Conservation (phyloP, 1,284 basidiomycete genomes). For the Moesziomyces parantarcticus region DNA sequence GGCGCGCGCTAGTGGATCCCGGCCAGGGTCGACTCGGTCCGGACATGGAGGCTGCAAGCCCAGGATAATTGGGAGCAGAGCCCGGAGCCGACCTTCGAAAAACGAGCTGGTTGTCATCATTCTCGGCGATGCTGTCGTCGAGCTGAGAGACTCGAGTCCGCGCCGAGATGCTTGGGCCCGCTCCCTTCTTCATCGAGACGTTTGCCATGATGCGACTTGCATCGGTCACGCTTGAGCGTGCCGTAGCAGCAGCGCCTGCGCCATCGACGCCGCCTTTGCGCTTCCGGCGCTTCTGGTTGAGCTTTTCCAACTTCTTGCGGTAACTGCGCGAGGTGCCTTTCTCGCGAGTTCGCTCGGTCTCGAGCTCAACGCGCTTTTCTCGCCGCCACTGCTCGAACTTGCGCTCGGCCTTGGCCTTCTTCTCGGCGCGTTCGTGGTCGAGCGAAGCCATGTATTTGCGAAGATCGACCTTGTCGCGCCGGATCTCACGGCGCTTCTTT, state of each 20-base stretch:
- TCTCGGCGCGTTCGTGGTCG: constrained; percentile 4
- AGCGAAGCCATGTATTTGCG: constrained; percentile 23
- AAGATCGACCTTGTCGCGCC: constrained; percentile 28
- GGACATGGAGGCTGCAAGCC: constrained; percentile 15
- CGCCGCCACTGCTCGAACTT: constrained; percentile 15
- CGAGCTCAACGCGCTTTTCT: constrained; percentile 10
- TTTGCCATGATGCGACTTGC: constrained; percentile 23
- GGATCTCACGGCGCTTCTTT: constrained; percentile 32
- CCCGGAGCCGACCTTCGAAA: constrained; percentile 28
- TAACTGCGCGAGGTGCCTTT: constrained; percentile 27
- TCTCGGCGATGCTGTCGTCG: constrained; percentile 36
- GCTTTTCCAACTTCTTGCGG: constrained; percentile 22
- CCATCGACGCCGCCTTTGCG: constrained; percentile 5
- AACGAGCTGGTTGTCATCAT: constrained; percentile 21
- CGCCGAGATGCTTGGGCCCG: constrained; percentile 14
- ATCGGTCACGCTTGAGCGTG: constrained; percentile 8
- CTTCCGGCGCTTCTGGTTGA: constrained; percentile 15
- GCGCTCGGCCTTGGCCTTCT: constrained; percentile 13
- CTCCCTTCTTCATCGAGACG: constrained; percentile 32
- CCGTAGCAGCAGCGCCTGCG: constrained; percentile 11
- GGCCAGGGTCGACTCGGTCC: constrained; percentile 2
- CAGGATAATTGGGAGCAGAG: constrained; percentile 15
- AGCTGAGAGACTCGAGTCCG: constrained; percentile 27
- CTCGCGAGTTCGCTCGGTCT: constrained; percentile 17
- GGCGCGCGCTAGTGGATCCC: background rate